These are phyloP conservation scores for Artemisia annua DNA, from an alignment of 129 eudicot species.

Conservation along the genomic window DNA sequence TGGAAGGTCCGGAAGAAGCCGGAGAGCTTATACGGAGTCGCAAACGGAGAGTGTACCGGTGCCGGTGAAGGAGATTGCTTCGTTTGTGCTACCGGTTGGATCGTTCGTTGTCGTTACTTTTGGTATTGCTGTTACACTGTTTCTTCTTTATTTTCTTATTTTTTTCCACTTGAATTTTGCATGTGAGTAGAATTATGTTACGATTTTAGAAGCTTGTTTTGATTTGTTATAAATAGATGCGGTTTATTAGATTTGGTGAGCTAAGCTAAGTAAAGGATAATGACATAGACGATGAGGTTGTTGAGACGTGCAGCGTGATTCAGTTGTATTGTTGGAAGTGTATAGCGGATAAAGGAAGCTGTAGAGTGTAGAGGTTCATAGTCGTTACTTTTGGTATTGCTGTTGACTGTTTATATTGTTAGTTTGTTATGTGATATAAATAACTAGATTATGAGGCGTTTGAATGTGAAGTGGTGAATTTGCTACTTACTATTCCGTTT, in stretches of 20 bases:
- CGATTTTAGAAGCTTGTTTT: no score
- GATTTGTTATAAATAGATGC: neutral
- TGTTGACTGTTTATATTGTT: no score
- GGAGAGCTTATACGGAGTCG: constrained; percentile 62
- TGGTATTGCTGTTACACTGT: constrained; percentile 49
- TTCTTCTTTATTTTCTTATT: neutral
- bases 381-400: no score
- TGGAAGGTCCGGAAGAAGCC: constrained; percentile 39
- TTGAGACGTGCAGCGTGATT: no score
- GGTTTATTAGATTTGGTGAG: neutral
- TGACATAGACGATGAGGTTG: neutral
- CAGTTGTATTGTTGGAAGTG: no score
- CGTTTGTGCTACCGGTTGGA: constrained; percentile 53
- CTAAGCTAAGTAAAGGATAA: neutral
- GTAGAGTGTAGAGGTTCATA: no score
- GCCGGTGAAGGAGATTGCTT: constrained; percentile 50
- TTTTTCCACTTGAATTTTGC: neutral
- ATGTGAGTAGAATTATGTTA: neutral
- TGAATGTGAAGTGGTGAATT: no score
- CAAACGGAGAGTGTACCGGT: constrained; percentile 44
- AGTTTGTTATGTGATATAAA: no score
- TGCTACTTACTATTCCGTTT: no score
- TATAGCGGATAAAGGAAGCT: no score
- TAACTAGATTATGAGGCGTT: no score
- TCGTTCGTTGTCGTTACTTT: constrained; percentile 59